Conservation (phyloP, 2,329 filamentous ascomycete genomes). For the Aspergillus brasiliensis region DNA sequence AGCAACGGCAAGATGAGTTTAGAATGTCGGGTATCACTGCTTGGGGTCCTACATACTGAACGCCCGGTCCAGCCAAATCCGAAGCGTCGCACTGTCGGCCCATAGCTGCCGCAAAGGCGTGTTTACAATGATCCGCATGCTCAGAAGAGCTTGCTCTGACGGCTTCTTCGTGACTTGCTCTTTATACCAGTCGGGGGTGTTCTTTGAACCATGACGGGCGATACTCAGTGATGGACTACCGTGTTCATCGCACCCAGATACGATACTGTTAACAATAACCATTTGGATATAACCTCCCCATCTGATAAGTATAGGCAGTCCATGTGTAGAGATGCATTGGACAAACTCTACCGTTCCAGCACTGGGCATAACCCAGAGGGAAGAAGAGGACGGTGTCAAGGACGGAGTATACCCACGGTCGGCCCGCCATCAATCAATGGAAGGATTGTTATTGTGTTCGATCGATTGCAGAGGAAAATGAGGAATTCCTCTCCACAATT, state of each 20-base stretch:
- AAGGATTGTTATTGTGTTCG: too few species aligned
- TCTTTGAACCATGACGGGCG: not conserved
- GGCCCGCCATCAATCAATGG: too few species aligned
- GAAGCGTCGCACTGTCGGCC: not conserved
- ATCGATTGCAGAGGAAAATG: not conserved
- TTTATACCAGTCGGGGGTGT: not conserved
- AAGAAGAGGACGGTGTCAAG: too few species aligned
- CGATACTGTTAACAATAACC: not conserved
- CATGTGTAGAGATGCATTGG: not conserved
- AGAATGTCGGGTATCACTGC: slow-evolving; percentile 6
- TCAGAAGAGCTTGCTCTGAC: not conserved
- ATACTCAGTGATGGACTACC: not conserved
- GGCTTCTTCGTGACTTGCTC: not conserved
- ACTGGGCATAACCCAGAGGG: too few species aligned
- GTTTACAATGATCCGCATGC: not conserved
- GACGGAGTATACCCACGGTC: too few species aligned
- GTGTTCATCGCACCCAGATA: not conserved
- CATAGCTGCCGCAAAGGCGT: not conserved
- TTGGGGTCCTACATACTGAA: slow-evolving; percentile 2
- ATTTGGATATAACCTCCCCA: not conserved
- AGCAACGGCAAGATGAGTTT: not conserved
- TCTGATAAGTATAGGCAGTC: not conserved
- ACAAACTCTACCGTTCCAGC: not conserved
- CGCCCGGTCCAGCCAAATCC: not conserved
- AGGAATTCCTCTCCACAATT: not conserved